Conservation (phyloP, 768 basidiomycete genomes). For the Thelephora aurantiotincta region DNA sequence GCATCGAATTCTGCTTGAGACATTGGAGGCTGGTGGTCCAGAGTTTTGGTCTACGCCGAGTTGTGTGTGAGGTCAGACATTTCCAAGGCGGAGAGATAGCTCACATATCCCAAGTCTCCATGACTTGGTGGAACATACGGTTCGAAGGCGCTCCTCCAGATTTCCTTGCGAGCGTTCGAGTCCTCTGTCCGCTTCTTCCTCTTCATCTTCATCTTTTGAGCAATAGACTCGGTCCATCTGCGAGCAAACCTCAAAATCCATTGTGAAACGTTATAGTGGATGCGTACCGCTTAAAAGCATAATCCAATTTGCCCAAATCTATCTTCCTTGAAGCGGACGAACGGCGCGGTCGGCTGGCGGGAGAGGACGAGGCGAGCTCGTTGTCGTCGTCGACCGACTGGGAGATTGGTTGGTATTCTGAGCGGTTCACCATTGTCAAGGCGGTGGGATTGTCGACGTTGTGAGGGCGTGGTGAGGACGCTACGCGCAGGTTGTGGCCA, state of each 20-base stretch:
- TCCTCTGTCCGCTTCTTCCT: constrained; percentile 60
- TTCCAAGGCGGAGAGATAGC: constrained; percentile 7
- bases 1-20: constrained; percentile 55
- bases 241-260: not conserved
- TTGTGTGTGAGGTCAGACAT: constrained; percentile 1
- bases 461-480: too few relatives aligned
- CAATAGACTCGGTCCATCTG: constrained; percentile 81
- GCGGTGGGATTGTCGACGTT: too few relatives aligned
- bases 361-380: constrained; percentile 15
- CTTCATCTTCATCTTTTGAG: constrained; percentile 73
- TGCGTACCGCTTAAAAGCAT: constrained; percentile 64
- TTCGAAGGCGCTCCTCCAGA: constrained; percentile 73
- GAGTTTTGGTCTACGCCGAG: constrained; percentile 46
- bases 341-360: constrained; percentile 17
- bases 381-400: constrained; percentile 27
- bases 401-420: constrained; percentile 33
- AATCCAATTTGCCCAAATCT: constrained; percentile 68
- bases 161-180: constrained; percentile 46
- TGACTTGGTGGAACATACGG: constrained; percentile 31
- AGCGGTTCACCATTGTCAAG: constrained; percentile 24
- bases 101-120: constrained; percentile 22
- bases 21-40: constrained; percentile 72
- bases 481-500: too few relatives aligned
- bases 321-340: constrained; percentile 44
- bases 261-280: not conserved